These are phyloP conservation scores for Vigna nakashimae DNA, from an alignment of 306 rosid species.

Conservation along the genomic window DNA sequence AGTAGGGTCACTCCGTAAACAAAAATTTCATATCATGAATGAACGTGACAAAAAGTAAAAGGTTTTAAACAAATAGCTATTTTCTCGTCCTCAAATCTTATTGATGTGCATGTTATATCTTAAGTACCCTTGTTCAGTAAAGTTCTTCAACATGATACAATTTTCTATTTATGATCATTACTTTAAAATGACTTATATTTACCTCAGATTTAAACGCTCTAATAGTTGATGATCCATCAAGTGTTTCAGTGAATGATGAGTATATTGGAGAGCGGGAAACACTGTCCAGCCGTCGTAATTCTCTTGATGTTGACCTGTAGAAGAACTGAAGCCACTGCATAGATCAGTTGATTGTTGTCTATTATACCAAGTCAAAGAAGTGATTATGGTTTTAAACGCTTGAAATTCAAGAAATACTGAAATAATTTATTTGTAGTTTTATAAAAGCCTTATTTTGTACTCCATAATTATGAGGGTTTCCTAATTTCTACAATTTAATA, in stretches of 20 bases:
- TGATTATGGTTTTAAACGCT: slow-evolving; percentile 23
- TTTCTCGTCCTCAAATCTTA: background rate
- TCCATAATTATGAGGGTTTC: slow-evolving; percentile 15
- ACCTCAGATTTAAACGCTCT: slow-evolving; percentile 94
- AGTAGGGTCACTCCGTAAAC: background rate
- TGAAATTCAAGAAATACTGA: slow-evolving; percentile 29
- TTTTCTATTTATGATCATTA: slow-evolving; percentile 32
- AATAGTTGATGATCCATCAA: slow-evolving; percentile 87
- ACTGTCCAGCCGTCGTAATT: slow-evolving; percentile 89
- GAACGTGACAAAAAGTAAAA: background rate
- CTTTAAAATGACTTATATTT: slow-evolving; percentile 35
- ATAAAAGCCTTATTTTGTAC: slow-evolving; percentile 16
- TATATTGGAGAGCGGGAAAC: slow-evolving; percentile 98
- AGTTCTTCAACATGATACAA: slow-evolving; percentile 33
- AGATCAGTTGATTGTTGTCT: slow-evolving; percentile 41
- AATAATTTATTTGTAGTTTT: slow-evolving; percentile 21
- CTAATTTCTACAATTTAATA: slow-evolving; percentile 32
- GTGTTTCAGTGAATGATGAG: slow-evolving; percentile 91
- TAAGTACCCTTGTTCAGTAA: background rate
- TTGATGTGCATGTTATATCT: slow-evolving; percentile 20
- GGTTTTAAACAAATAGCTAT: background rate
- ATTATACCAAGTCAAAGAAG: slow-evolving; percentile 26
- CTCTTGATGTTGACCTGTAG: slow-evolving; percentile 97
- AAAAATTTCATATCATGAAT: background rate
- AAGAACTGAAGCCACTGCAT: slow-evolving; percentile 64